phyloP scores from a whole-genome alignment of 2,329 filamentous ascomycete species.

The Scedosporium dehoogii region DNA sequence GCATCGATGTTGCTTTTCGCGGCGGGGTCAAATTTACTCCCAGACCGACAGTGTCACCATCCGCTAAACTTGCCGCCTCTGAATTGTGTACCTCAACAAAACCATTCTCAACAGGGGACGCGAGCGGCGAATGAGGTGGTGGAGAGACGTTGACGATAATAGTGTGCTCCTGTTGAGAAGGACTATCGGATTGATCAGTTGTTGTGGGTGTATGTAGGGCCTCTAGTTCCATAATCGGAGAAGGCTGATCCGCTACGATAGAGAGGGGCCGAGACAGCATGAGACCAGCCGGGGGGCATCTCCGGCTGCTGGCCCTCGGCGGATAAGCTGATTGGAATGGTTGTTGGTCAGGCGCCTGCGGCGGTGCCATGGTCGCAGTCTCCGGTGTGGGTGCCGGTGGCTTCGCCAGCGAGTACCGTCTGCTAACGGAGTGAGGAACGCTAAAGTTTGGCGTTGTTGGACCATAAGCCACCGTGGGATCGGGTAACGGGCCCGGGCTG shows the following conservation, averaged over 20 bases:
- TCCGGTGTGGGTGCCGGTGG: constrained; percentile 13
- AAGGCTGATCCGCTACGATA: constrained; percentile 43
- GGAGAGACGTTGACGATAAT: constrained; percentile 4
- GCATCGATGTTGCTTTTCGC: constrained; percentile 21
- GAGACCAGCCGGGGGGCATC: constrained; percentile 32
- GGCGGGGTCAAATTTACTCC: constrained; percentile 11
- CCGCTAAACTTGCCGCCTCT: neutral
- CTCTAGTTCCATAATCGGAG: constrained; percentile 22
- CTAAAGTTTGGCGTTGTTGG: constrained; percentile 40
- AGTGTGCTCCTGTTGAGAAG: neutral
- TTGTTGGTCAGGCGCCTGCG: constrained; percentile 13
- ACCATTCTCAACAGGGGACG: neutral
- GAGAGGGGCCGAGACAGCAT: constrained; percentile 41
- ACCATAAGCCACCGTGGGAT: constrained; percentile 11
- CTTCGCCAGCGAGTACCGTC: constrained; percentile 33
- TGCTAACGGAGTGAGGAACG: constrained; percentile 34
- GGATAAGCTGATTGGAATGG: constrained; percentile 8
- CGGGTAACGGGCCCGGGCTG: neutral
- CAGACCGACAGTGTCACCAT: constrained; percentile 4
- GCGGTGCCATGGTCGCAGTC: constrained; percentile 4
- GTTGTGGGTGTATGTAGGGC: neutral
- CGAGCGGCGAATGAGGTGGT: neutral
- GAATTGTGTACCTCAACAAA: neutral
- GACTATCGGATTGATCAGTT: neutral
- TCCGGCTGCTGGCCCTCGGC: constrained; percentile 8